Evolutionary conservation across 306 rosid species (phyloP), one percentile per base, ranked within the genome.

Genomic region (Bauhinia variegata): DNA sequence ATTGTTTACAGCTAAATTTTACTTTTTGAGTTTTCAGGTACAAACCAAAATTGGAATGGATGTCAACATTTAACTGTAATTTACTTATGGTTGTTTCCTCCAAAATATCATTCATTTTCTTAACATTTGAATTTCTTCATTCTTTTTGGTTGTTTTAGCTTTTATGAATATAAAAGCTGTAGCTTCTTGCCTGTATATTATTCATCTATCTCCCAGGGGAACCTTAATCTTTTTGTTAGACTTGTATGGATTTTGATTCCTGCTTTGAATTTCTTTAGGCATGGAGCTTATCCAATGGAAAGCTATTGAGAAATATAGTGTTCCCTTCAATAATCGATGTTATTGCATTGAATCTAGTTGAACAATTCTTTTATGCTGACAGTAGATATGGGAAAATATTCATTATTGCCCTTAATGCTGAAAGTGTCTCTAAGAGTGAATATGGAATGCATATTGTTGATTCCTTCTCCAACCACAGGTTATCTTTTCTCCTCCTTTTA

Each of bases 381-480:
- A 56, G 96, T 50, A 77, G 86, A 80, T 91, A 87, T 68, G 96
- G 88, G 52, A 82, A 81, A 65, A 84, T 92, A 74, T 89, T 79
- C 47, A 59, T 84, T 58, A 85, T 72, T 7, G 92, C 96, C 31
- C 93, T 87, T 51, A 78, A 65, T 78, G 72, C 89, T 65, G 81
- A 77, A 65, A 84, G 76, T 71, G 33, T 70, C 41, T 42, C 64
- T 50, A 76, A 57, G 61, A 75, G 60, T 74, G 82, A 75, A 14
- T 63, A 76, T 59, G 96, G 89, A 67, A 72, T 67, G 77, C 91
- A 83, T 80, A 87, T 89, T 64, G 42, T 86, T 6, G 71, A 72
- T 67, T 77, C 95, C 41, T 83, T 88, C 64, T 75, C 89, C 30
- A 89, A 79, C 80, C 87, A 87, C 74, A 87, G 98, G 97, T 88